These are phyloP conservation scores for Talaromyces funiculosus DNA, from an alignment of 2,329 filamentous ascomycete genomes.

Conservation along the genomic window DNA sequence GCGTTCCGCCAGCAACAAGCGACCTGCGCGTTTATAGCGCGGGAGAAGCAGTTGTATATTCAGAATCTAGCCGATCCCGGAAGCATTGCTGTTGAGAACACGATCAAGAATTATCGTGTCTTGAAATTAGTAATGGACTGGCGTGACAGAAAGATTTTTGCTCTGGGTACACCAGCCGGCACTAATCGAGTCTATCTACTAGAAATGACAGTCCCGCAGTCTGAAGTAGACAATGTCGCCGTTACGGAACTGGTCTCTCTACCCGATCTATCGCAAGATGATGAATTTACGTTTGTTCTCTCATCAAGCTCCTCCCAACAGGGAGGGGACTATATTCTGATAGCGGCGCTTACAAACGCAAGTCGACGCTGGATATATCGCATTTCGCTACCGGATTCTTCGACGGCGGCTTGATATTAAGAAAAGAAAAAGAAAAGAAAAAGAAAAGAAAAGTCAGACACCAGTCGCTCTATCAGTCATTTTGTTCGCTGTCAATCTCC, in stretches of 20 bases:
- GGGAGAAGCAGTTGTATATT: slow-evolving; percentile 24
- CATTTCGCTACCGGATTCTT: slow-evolving; percentile 16
- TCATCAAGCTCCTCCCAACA: background rate
- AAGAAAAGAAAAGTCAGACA: slow-evolving; percentile 3
- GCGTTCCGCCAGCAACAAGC: slow-evolving; percentile 18
- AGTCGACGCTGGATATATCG: slow-evolving; percentile 22
- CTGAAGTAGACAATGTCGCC: slow-evolving; percentile 4
- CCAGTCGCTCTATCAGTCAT: slow-evolving; percentile 3
- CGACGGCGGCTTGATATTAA: slow-evolving; percentile 13
- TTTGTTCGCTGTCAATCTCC: background rate
- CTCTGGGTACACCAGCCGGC: slow-evolving; percentile 19
- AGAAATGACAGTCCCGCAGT: slow-evolving; percentile 17
- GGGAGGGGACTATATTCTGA: slow-evolving; percentile 16
- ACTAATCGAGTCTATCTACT: slow-evolving; percentile 21
- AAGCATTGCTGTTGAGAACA: slow-evolving; percentile 13
- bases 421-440: background rate
- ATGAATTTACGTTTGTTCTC: slow-evolving; percentile 8
- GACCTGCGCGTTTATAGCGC: slow-evolving; percentile 23
- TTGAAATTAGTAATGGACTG: slow-evolving; percentile 21
- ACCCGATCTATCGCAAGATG: slow-evolving; percentile 11
- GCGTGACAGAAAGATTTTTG: slow-evolving; percentile 20
- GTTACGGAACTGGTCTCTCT: slow-evolving; percentile 3
- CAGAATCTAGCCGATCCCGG: slow-evolving; percentile 13
- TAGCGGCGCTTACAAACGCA: slow-evolving; percentile 20
- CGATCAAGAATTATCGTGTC: slow-evolving; percentile 26